Evolutionary conservation across 1,284 basidiomycete species (phyloP).

Genomic region (Taiwanofungus camphoratus): DNA sequence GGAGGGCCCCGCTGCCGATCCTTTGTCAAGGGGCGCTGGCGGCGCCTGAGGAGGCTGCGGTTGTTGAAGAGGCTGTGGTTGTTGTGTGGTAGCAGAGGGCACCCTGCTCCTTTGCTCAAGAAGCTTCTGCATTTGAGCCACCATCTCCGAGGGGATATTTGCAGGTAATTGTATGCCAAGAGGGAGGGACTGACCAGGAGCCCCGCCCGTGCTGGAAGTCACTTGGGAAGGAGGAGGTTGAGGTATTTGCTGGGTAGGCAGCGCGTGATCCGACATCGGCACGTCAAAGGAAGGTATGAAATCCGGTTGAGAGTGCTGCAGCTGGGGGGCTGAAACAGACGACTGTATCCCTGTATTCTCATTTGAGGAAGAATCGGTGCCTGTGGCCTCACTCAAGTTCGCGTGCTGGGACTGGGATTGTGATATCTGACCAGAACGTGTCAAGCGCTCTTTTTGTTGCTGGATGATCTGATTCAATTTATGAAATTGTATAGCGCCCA

Average conservation of each 20-base stretch:
- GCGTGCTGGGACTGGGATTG: slow-evolving; percentile 6
- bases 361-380: neutral
- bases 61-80: slow-evolving; percentile 1
- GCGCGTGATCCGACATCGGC: neutral
- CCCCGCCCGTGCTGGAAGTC: too few relatives aligned
- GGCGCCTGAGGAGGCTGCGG: slow-evolving; percentile 7
- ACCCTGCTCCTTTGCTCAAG: slow-evolving; percentile 38
- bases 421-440: neutral
- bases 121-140: slow-evolving; percentile 48
- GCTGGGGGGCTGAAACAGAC: slow-evolving; percentile 4
- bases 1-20: neutral
- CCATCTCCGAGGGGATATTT: slow-evolving; percentile 17
- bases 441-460: too few relatives aligned
- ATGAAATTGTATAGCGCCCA: slow-evolving; percentile 7
- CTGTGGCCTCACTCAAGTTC: neutral
- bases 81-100: slow-evolving; percentile 4
- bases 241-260: neutral
- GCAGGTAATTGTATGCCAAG: neutral
- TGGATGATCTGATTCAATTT: slow-evolving; percentile 6
- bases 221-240: too few relatives aligned
- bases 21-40: neutral
- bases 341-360: slow-evolving; percentile 1
- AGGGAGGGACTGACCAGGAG: neutral
- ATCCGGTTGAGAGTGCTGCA: neutral
- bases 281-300: neutral